Evolutionary conservation across 2,329 filamentous ascomycete species (phyloP).

Genomic region (Cyphellophora attinorum): DNA sequence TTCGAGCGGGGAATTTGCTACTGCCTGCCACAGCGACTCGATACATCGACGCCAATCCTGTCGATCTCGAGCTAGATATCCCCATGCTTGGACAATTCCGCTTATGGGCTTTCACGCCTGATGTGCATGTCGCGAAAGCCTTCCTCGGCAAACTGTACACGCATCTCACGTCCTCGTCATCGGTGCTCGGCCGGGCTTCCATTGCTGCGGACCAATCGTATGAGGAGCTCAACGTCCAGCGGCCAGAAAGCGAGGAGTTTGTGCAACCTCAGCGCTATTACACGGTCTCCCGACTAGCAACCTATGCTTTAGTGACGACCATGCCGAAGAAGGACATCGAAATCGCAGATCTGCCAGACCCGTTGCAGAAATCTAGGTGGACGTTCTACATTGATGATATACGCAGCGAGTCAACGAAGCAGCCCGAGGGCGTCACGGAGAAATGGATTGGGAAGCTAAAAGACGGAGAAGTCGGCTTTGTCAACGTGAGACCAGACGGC

Average conservation of each 20-base stretch:
- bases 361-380: slow-evolving; percentile 58
- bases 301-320: slow-evolving; percentile 58
- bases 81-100: slow-evolving; percentile 69
- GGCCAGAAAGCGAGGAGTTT: slow-evolving; percentile 56
- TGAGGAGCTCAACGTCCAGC: slow-evolving; percentile 45
- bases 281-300: slow-evolving; percentile 58
- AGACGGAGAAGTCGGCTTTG: slow-evolving; percentile 50
- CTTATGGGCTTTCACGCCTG: slow-evolving; percentile 60
- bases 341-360: slow-evolving; percentile 52
- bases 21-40: slow-evolving; percentile 62
- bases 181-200: slow-evolving; percentile 52
- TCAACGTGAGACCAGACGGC: slow-evolving; percentile 63
- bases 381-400: slow-evolving; percentile 63
- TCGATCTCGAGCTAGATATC: slow-evolving; percentile 69
- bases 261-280: slow-evolving; percentile 60
- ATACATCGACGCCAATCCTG: slow-evolving; percentile 68
- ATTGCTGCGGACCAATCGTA: slow-evolving; percentile 54
- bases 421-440: slow-evolving; percentile 50
- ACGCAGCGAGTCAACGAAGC: too few species aligned
- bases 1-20: slow-evolving; percentile 38
- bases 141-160: slow-evolving; percentile 54
- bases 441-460: slow-evolving; percentile 59
- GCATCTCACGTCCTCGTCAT: slow-evolving; percentile 40
- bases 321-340: slow-evolving; percentile 56
- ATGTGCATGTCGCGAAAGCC: slow-evolving; percentile 44